Evolutionary conservation across 2,329 filamentous ascomycete genomes (phyloP).

Genomic region (Cordyceps pruinosa): DNA sequence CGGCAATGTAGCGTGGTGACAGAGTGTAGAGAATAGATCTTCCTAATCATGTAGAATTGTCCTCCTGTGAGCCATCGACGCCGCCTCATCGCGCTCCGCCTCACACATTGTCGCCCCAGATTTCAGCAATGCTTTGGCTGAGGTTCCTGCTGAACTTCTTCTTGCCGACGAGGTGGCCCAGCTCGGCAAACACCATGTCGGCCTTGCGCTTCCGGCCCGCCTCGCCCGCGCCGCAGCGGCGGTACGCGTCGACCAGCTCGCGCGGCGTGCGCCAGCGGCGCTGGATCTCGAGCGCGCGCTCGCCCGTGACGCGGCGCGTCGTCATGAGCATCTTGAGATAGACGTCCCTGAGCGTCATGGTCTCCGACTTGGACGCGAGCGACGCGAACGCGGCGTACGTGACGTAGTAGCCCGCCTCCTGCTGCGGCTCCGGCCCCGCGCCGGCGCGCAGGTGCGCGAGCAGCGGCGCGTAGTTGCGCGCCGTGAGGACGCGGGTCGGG

Average conservation of each 20-base stretch:
- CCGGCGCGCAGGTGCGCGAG: constrained; percentile 51
- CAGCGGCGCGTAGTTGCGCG: constrained; percentile 58
- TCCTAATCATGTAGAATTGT: background rate
- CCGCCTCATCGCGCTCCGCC: too few relatives aligned
- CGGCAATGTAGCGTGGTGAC: background rate
- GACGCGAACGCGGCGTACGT: constrained; percentile 66
- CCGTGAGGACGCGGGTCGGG: constrained; percentile 56
- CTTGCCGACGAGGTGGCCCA: constrained; percentile 54
- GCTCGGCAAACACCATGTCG: constrained; percentile 51
- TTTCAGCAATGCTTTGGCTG: constrained; percentile 63
- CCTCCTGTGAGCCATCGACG: too few relatives aligned
- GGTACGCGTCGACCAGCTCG: constrained; percentile 64
- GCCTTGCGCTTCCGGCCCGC: constrained; percentile 49
- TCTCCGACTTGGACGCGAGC: constrained; percentile 67
- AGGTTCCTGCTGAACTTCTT: constrained; percentile 61
- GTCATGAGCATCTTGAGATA: constrained; percentile 86
- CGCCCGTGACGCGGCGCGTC: constrained; percentile 64
- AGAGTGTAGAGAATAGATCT: background rate
- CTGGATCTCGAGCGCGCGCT: constrained; percentile 75
- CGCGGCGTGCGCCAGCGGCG: constrained; percentile 69
- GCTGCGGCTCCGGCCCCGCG: too few relatives aligned
- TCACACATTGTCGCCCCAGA: constrained; percentile 51
- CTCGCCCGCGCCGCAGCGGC: constrained; percentile 43
- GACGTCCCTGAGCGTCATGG: constrained; percentile 65
- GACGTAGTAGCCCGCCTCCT: constrained; percentile 49